Evolutionary conservation across 768 basidiomycete species (phyloP), one percentile per base, ranked within the genome.

Genomic region (Nidula microcarpa): DNA sequence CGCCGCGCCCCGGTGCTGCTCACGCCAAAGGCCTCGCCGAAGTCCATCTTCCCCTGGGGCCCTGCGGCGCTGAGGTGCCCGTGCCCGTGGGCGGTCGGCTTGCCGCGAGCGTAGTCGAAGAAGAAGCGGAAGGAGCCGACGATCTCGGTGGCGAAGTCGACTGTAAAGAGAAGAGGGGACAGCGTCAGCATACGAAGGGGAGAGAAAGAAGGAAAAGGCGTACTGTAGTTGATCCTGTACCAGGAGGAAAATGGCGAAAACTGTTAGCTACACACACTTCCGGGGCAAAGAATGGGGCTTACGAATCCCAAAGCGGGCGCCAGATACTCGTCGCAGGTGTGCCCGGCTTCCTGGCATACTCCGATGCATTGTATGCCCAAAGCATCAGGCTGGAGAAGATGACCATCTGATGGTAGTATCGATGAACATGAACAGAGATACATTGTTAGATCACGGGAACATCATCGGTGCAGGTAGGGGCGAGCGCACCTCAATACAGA

Each of bases 341-440:
- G 13, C 74, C 81, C 17, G 68, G 57, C 32, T 70, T 56, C n/a
- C 66, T 63, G 16, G 62, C 68, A 69, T 94, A 95, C 59, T 94
- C 92, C 0, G 69, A 75, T 57, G 77, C 74, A 8, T 77, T 78
- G 65, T 94, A 96, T 0, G 93, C 88, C 89, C 89, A 94, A 73
- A 81, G 79, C 88, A 94, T 94, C 44, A 87, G 65, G 0, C 65
- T 44, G 3, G 91, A 73, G 64, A 94, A 94, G 62, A 92, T 72
- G 44, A 93, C 84, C 92, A 94, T 94, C 89, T 91, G 56, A 44
- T 33, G 16, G 33, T 18, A 45, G 34, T n/a, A 16, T 32, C 23
- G 33, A 47, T 36, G 43, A 9, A 33, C 4, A 53, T 32, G 5
- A 35, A 14, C 53, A 35, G 45, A 50, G 32, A 7, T 13, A 53